These are phyloP conservation scores for Sonneratia alba DNA, from an alignment of 345 rosid genomes.

Conservation along the genomic window DNA sequence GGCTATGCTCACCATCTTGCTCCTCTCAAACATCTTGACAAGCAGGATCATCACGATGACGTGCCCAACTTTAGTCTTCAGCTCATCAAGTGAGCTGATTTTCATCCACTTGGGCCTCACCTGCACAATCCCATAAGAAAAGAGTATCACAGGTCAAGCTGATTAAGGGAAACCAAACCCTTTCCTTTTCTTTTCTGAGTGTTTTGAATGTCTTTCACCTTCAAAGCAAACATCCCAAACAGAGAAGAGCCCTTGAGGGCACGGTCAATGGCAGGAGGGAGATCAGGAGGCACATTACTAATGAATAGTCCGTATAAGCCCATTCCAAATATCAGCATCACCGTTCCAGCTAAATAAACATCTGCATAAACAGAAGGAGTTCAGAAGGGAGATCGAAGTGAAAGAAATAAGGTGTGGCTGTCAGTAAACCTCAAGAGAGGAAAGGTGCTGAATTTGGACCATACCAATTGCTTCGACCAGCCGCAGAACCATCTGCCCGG, in stretches of 20 bases:
- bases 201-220: slow-evolving; percentile 20
- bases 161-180: neutral
- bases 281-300: slow-evolving; percentile 43
- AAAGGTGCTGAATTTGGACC: neutral
- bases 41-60: slow-evolving; percentile 90
- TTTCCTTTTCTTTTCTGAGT: neutral
- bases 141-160: neutral
- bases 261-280: slow-evolving; percentile 44
- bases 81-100: slow-evolving; percentile 76
- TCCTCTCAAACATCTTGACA: slow-evolving; percentile 95
- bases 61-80: slow-evolving; percentile 90
- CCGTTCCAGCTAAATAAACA: slow-evolving; percentile 93
- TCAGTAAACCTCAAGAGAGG: neutral
- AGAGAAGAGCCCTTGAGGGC: slow-evolving; percentile 79
- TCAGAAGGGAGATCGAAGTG: neutral
- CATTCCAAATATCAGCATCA: slow-evolving; percentile 92
- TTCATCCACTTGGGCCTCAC: slow-evolving; percentile 97
- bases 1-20: slow-evolving; percentile 83
- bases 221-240: slow-evolving; percentile 92
- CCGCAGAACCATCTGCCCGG: slow-evolving; percentile 80
- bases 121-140: slow-evolving; percentile 13
- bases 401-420: neutral
- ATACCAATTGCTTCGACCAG: slow-evolving; percentile 91
- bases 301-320: slow-evolving; percentile 85
- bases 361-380: slow-evolving; percentile 30